Evolutionary conservation across 2,329 filamentous ascomycete species (phyloP).

Genomic region (Didymella sp.): DNA sequence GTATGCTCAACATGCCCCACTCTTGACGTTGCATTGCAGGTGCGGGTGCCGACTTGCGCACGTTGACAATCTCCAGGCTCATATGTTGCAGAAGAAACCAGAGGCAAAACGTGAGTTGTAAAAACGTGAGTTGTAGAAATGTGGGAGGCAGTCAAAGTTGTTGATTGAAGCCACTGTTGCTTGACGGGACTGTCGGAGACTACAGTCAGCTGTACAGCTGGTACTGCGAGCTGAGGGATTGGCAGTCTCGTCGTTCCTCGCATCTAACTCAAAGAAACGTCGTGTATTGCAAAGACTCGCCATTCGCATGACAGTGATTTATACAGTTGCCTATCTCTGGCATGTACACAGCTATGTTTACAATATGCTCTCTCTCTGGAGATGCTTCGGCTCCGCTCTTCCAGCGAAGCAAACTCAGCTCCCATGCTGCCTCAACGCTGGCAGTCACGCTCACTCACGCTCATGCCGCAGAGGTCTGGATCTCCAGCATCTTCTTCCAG

Average conservation of each 20-base stretch:
- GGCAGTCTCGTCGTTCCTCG: not conserved
- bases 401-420: no score
- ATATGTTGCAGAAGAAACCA: not conserved
- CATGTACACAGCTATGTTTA: conserved; percentile 26
- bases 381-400: not conserved
- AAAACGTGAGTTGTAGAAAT: no score
- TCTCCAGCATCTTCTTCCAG: conserved; percentile 28
- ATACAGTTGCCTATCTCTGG: conserved; percentile 14
- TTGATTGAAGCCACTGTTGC: not conserved
- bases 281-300: not conserved
- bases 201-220: not conserved
- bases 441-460: not conserved
- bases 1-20: conserved; percentile 13
- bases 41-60: not conserved
- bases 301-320: conserved; percentile 1
- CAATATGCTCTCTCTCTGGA: conserved; percentile 6
- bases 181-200: not conserved
- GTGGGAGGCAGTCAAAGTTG: no score
- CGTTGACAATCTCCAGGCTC: not conserved
- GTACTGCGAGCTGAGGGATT: not conserved
- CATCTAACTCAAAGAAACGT: not conserved
- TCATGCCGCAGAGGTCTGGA: conserved; percentile 22
- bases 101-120: no score
- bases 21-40: conserved; percentile 14
- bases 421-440: no score